A percentile compares a stretch with the other conserved stretches of the same genome.
Conservation (phyloP, 2,329 filamentous ascomycete genomes). For the Pleomassaria siparia region DNA sequence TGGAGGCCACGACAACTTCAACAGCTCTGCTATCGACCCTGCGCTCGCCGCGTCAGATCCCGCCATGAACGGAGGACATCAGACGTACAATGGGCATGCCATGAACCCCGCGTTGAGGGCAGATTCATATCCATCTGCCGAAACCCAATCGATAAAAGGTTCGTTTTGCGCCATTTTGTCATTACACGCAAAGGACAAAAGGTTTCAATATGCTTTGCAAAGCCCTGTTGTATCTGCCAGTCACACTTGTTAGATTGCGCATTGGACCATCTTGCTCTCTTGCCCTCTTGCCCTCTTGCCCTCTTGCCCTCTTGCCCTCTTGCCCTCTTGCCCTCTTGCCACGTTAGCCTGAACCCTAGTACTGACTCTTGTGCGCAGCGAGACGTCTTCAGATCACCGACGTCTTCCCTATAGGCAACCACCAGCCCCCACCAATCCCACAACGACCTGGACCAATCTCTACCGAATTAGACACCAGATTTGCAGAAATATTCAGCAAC, state of each 20-base stretch:
- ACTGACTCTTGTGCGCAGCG: conserved; percentile 27
- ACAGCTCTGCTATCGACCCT: conserved; percentile 66
- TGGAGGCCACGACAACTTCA: conserved; percentile 54
- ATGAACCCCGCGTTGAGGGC: conserved; percentile 34
- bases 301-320: too few relatives aligned
- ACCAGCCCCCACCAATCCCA: conserved; percentile 40
- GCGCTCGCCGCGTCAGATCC: conserved; percentile 56
- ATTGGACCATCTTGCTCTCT: too few relatives aligned
- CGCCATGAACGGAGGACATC: conserved; percentile 29
- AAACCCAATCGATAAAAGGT: conserved; percentile 35
- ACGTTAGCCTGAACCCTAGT: not conserved
- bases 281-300: too few relatives aligned
- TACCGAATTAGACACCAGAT: conserved; percentile 34
- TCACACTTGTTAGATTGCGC: too few relatives aligned
- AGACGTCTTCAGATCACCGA: conserved; percentile 36
- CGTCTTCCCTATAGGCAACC: conserved; percentile 38
- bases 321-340: too few relatives aligned
- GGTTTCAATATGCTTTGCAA: too few relatives aligned
- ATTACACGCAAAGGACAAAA: too few relatives aligned
- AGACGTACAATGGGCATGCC: conserved; percentile 36
- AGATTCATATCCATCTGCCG: conserved; percentile 22
- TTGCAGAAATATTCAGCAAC: conserved; percentile 36
- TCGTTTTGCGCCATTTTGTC: conserved; percentile 16
- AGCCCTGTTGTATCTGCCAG: too few relatives aligned
- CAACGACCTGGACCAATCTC: conserved; percentile 27